Evolutionary conservation across 2,329 filamentous ascomycete species (phyloP).

Genomic region (Xylaria sp.): DNA sequence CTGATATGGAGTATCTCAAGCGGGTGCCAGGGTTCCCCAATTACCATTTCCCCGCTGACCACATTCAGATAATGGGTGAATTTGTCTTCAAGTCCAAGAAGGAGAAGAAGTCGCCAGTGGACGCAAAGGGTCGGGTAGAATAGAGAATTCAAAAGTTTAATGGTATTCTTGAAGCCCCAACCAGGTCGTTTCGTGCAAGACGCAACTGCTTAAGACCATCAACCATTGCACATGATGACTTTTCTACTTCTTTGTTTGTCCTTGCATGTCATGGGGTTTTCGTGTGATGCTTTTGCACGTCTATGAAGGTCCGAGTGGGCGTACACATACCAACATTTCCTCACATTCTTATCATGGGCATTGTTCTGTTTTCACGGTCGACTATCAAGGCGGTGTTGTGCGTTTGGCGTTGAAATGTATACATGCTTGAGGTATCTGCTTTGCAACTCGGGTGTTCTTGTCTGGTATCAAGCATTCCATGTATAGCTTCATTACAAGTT

Average conservation of each 20-base stretch:
- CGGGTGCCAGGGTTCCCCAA: conserved; percentile 88
- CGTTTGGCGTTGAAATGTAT: conserved; percentile 21
- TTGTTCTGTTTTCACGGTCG: too few relatives aligned
- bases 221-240: conserved; percentile 5
- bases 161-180: conserved; percentile 2
- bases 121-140: conserved; percentile 24
- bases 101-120: conserved; percentile 57
- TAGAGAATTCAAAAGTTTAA: conserved; percentile 15
- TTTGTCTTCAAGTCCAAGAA: conserved; percentile 85
- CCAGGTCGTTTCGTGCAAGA: not conserved
- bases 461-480: too few relatives aligned
- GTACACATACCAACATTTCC: conserved; percentile 28
- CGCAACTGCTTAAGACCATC: conserved; percentile 4
- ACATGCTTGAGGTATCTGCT: not conserved
- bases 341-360: conserved; percentile 25
- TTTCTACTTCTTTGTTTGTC: conserved; percentile 9
- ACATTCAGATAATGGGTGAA: conserved; percentile 83
- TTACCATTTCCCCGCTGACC: conserved; percentile 90
- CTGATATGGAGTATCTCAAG: conserved; percentile 79
- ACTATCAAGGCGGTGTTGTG: not conserved
- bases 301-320: conserved; percentile 25
- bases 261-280: conserved; percentile 6
- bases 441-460: conserved; percentile 12
- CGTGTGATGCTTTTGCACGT: conserved; percentile 19
- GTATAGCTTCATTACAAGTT: not conserved